Conservation (phyloP, 345 rosid species). For the Rhodamnia argentea region DNA sequence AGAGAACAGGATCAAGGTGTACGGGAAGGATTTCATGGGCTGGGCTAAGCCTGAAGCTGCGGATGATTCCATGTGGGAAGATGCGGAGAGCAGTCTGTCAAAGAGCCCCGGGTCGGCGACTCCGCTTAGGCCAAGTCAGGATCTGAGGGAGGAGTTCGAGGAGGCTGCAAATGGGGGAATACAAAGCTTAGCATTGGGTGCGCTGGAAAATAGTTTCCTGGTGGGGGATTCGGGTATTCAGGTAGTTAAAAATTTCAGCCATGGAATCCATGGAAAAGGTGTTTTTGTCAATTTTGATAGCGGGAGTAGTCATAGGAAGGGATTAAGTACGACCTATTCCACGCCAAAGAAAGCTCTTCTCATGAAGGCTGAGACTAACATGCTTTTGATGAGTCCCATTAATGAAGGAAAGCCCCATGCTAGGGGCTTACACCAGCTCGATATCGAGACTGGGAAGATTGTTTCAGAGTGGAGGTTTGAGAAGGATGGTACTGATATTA, state of each 20-base stretch:
- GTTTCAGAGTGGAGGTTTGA: constrained; percentile 86
- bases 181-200: constrained; percentile 95
- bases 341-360: constrained; percentile 86
- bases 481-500: constrained; percentile 93
- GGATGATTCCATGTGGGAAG: constrained; percentile 99
- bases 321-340: constrained; percentile 33
- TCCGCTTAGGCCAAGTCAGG: constrained; percentile 47
- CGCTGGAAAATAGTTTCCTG: constrained; percentile 90
- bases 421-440: constrained; percentile 88
- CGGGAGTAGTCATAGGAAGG: constrained; percentile 16
- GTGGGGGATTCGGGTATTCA: constrained; percentile 89
- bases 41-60: constrained; percentile 58
- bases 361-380: constrained; percentile 94
- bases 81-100: constrained; percentile 65
- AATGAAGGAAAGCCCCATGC: constrained; percentile 57
- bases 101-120: constrained; percentile 58
- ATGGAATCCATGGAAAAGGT: constrained; percentile 96
- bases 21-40: constrained; percentile 69
- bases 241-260: constrained; percentile 84
- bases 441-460: constrained; percentile 89
- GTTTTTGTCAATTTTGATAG: constrained; percentile 72
- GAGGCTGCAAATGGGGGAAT: constrained; percentile 87
- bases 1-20: constrained; percentile 65
- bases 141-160: constrained; percentile 85
- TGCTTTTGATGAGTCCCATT: constrained; percentile 94